A percentile compares a stretch with the other conserved stretches of the same genome.
Conservation (phyloP, 306 rosid species). For the Lithocarpus polystachyus region DNA sequence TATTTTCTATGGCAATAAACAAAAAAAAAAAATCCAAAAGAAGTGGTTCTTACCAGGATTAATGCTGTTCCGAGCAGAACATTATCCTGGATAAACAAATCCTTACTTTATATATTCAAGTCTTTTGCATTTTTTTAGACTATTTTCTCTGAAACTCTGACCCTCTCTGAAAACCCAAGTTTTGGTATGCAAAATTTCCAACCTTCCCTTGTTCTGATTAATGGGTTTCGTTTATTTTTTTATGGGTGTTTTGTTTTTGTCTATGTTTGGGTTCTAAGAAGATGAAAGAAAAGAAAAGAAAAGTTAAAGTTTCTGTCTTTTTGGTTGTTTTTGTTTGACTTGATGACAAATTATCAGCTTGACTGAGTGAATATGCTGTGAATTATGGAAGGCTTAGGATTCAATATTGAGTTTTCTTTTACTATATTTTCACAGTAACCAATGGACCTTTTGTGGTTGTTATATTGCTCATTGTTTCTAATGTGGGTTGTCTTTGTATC, state of each 20-base stretch:
- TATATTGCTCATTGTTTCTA: neutral
- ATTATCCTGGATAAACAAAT: neutral
- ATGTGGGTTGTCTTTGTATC: conserved; percentile 3
- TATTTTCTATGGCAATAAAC: too few species aligned
- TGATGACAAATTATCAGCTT: neutral
- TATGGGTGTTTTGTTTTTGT: neutral
- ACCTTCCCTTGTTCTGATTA: neutral
- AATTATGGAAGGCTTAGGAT: neutral
- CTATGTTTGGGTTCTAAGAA: neutral
- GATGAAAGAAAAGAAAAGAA: neutral
- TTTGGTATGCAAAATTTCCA: conserved; percentile 32
- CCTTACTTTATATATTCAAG: neutral
- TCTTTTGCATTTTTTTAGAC: conserved; percentile 14
- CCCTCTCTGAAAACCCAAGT: conserved; percentile 22
- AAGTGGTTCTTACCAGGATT: neutral
- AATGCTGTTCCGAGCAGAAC: neutral
- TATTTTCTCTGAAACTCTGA: conserved; percentile 38
- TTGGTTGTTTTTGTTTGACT: neutral
- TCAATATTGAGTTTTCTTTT: neutral
- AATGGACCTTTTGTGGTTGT: neutral
- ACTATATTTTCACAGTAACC: neutral
- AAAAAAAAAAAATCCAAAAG: too few species aligned
- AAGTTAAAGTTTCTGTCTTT: neutral
- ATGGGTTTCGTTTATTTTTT: neutral
- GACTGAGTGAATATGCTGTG: neutral